A percentile compares a stretch with the other conserved stretches of the same genome.
phyloP scores from a whole-genome alignment of 345 rosid species.

The Melaleuca quinquenervia region DNA sequence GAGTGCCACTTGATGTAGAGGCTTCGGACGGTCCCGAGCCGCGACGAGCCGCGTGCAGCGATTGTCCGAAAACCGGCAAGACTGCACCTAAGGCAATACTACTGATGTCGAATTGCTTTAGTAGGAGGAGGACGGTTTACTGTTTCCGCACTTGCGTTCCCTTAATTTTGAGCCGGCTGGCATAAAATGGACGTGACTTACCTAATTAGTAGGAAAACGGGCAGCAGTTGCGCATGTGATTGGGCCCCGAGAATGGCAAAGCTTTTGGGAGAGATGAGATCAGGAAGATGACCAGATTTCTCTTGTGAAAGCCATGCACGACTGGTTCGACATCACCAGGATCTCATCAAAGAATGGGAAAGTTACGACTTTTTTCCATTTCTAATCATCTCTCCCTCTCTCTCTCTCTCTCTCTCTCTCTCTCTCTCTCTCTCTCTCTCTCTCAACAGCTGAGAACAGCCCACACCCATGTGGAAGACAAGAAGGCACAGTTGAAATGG shows the following conservation, averaged over 20 bases:
- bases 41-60: not conserved
- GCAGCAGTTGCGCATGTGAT: not conserved
- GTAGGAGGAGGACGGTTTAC: not conserved
- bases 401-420: not conserved
- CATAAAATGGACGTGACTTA: not conserved
- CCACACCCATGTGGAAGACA: not conserved
- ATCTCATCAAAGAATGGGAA: not conserved
- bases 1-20: not conserved
- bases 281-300: not conserved
- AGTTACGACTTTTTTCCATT: not conserved
- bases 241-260: not conserved
- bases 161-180: not conserved
- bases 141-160: not conserved
- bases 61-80: not conserved
- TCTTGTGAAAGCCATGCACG: not conserved
- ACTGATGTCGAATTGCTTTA: fast-evolving
- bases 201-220: not conserved
- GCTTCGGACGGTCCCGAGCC: not conserved
- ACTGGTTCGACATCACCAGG: not conserved
- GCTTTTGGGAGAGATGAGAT: too few relatives aligned
- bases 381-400: not conserved
- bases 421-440: not conserved
- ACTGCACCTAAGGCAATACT: not conserved
- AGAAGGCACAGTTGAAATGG: not conserved
- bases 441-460: not conserved